phyloP scores from a whole-genome alignment of 2,329 filamentous ascomycete genomes.

The Aureobasidium mangrovei region DNA sequence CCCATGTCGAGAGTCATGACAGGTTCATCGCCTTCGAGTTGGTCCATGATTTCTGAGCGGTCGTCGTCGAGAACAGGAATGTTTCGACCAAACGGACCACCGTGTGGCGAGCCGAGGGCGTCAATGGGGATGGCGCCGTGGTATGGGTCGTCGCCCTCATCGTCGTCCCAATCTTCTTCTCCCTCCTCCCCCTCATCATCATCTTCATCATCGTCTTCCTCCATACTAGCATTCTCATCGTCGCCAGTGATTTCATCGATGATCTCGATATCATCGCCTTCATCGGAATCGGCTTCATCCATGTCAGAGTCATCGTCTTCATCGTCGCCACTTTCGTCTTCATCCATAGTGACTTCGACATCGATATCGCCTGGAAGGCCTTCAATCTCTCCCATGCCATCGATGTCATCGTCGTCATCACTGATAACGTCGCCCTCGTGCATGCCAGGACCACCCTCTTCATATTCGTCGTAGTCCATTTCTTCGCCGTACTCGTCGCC shows the following conservation, averaged over 20 bases:
- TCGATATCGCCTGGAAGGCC: slow-evolving; percentile 52
- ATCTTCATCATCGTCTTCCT: slow-evolving; percentile 41
- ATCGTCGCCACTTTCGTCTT: slow-evolving; percentile 55
- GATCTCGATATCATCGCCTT: slow-evolving; percentile 38
- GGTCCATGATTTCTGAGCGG: slow-evolving; percentile 29
- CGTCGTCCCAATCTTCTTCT: slow-evolving; percentile 33
- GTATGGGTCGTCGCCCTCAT: slow-evolving; percentile 46
- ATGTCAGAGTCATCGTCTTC: slow-evolving; percentile 50
- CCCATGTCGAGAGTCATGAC: slow-evolving; percentile 33
- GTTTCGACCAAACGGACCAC: slow-evolving; percentile 27
- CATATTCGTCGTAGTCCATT: slow-evolving; percentile 85
- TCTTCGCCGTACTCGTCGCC: slow-evolving; percentile 82
- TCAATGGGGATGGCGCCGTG: slow-evolving; percentile 26
- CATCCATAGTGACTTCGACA: slow-evolving; percentile 77
- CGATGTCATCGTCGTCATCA: slow-evolving; percentile 75
- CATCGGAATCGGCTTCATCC: slow-evolving; percentile 54
- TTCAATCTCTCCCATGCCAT: slow-evolving; percentile 66
- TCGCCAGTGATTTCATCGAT: slow-evolving; percentile 40
- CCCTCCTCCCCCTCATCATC: slow-evolving; percentile 31
- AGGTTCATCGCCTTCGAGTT: slow-evolving; percentile 35
- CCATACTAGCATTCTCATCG: slow-evolving; percentile 39
- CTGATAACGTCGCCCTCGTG: slow-evolving; percentile 83
- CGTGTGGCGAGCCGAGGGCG: slow-evolving; percentile 21
- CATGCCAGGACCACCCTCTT: slow-evolving; percentile 53
- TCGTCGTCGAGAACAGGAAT: slow-evolving; percentile 35